These are phyloP conservation scores for Mesembryanthemum crystallinum DNA, from an alignment of 148 eudicot genomes.

Conservation along the genomic window DNA sequence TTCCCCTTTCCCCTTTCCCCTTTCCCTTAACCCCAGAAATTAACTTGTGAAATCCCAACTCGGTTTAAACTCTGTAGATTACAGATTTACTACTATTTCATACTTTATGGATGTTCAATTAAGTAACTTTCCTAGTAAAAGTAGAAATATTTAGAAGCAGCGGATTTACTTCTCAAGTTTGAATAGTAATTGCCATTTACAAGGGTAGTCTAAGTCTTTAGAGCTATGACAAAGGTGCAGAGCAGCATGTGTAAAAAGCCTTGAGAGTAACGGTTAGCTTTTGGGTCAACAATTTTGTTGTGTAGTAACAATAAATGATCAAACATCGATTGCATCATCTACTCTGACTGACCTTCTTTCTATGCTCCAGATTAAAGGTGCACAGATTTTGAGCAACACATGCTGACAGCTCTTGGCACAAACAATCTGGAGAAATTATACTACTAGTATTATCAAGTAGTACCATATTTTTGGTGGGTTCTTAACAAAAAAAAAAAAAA, in stretches of 20 bases:
- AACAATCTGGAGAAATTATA: not conserved
- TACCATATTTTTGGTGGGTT: no score
- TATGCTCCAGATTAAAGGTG: conserved; percentile 6
- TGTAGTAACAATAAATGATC: not conserved
- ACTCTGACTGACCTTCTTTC: not conserved
- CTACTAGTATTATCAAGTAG: no score
- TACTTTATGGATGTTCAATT: no score
- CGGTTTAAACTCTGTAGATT: no score
- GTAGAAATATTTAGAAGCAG: no score
- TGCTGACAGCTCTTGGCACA: conserved; percentile 15
- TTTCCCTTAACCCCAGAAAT: no score
- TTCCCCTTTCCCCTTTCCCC: no score
- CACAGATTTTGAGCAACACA: conserved; percentile 15
- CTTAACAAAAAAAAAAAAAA: not conserved
- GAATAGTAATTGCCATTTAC: no score
- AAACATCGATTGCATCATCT: not conserved
- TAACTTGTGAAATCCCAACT: no score
- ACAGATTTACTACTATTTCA: no score
- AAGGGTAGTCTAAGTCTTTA: not conserved
- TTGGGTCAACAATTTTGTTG: not conserved
- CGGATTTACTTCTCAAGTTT: no score
- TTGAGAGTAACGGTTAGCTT: conserved; percentile 2
- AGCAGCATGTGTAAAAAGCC: conserved; percentile 1
- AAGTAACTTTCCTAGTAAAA: no score
- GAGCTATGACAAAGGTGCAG: not conserved